Evolutionary conservation across 1,284 basidiomycete species (phyloP).

Genomic region (Thecaphora thlaspeos): DNA sequence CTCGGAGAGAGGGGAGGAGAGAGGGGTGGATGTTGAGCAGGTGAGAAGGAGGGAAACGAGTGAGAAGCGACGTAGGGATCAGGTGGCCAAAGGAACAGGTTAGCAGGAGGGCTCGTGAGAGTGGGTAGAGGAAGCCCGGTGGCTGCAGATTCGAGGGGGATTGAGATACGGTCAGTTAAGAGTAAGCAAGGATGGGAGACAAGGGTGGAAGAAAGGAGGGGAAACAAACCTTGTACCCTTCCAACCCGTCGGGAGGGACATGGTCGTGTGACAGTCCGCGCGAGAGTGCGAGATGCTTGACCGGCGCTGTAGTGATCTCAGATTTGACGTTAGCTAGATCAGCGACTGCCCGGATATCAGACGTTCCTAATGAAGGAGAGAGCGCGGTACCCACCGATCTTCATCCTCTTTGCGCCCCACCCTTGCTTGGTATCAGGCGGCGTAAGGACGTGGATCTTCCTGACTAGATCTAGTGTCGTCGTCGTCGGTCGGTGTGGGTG

Average conservation of each 20-base stretch:
- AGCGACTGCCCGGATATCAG: slow-evolving; percentile 21
- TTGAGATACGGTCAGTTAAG: no score
- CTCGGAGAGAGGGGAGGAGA: slow-evolving; percentile 80
- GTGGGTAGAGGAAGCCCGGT: slow-evolving; percentile 11
- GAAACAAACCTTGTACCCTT: slow-evolving; percentile 12
- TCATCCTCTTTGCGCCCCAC: slow-evolving; percentile 50
- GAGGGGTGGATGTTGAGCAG: slow-evolving; percentile 92
- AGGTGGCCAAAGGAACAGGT: slow-evolving; percentile 93
- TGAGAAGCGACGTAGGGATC: slow-evolving; percentile 69
- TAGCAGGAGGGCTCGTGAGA: slow-evolving; percentile 64
- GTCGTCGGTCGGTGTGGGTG: no score
- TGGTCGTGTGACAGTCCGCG: slow-evolving; percentile 14
- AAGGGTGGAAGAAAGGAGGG: slow-evolving; percentile 87
- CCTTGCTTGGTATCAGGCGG: slow-evolving; percentile 61
- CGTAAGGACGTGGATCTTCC: slow-evolving; percentile 67
- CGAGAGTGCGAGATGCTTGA: slow-evolving; percentile 37
- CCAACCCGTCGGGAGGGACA: slow-evolving; percentile 27
- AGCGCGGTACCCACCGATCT: slow-evolving; percentile 11
- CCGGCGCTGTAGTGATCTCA: slow-evolving; percentile 18
- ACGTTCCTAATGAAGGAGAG: slow-evolving; percentile 63
- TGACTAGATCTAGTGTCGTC: no score
- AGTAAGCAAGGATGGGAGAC: slow-evolving; percentile 64
- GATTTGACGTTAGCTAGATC: no score
- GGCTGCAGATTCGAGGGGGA: background rate
- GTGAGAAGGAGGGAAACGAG: slow-evolving; percentile 66